Evolutionary conservation across 176 grass and related monocot species (phyloP), one percentile per base, ranked within the genome.

Genomic region (Thalia dealbata): DNA sequence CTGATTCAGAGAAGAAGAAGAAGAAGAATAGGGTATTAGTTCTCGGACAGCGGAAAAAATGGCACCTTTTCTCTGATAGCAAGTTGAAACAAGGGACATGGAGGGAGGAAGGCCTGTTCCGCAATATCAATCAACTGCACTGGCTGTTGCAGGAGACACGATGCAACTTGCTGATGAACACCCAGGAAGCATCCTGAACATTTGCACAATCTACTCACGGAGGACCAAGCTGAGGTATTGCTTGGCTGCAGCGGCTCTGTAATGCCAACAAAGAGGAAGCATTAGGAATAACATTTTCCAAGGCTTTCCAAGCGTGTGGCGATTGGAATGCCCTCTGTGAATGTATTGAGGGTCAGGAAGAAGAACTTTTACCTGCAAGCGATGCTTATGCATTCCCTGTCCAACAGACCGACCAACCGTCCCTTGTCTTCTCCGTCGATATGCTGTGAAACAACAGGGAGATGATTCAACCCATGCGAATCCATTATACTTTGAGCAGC

Each of bases 401-500:
- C 93, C 50, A 97, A 71, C 58, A 90, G 76, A 86, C 89, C 89
- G 46, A 90, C 46, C 76, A 84, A 64, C 61, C 55, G 61, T 32
- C 52, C 75, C 66, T 41, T 78, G 16, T 56, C 61, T 19, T 62
- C 21, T 61, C 14, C 61, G 38, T 82, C 67, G 55, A 56, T 38
- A 25, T 84, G 25, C 50, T 88, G 73, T 62, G 84, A 83, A 61
- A 96, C 81, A 30, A 97, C 93, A 76, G 89, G 89, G 74, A 97
- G 75, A 9, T 82, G 70, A 80, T 92, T 78, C 38, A 84, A 70
- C 73, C 32, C 67, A 67, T 64, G 73, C 29, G 76, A 88, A 77
- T 92, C 82, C 87, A 92, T 97, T 61, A 92, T 92, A 52, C 82
- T 88, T 79, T 92, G 82, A 61, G 76, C 87, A 54, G 81, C 67